Conservation (phyloP, 2,329 filamentous ascomycete genomes). For the Diplodia intermedia region DNA sequence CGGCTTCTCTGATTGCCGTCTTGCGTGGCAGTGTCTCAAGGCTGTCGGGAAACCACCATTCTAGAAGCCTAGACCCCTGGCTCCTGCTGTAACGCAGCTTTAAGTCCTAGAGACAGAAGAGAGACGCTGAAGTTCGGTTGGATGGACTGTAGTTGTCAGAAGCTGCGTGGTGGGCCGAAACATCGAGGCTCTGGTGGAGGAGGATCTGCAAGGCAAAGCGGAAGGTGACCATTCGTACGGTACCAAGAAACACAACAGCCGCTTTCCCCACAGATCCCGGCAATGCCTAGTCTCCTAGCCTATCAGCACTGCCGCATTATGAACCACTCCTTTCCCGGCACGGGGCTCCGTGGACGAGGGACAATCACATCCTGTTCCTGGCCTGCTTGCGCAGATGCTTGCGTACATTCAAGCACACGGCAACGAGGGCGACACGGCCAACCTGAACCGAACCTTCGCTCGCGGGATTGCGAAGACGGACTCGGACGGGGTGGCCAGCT, state of each 20-base stretch:
- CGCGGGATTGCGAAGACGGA: slow-evolving; percentile 58
- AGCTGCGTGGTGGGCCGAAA: not conserved
- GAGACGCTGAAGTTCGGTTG: not conserved
- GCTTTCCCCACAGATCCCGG: not conserved
- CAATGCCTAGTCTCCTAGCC: not conserved
- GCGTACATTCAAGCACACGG: slow-evolving; percentile 40
- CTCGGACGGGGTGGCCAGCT: slow-evolving; percentile 56
- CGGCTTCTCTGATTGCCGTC: not conserved
- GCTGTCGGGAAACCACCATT: not conserved
- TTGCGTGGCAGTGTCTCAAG: not conserved
- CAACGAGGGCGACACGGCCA: slow-evolving; percentile 44
- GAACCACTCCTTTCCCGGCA: not conserved
- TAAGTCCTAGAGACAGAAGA: not conserved
- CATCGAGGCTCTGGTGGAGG: no score
- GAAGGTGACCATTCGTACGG: not conserved
- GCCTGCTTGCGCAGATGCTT: slow-evolving; percentile 3
- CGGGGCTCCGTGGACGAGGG: not conserved
- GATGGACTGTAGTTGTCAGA: not conserved
- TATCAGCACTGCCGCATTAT: slow-evolving; percentile 1
- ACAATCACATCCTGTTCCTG: slow-evolving; percentile 23
- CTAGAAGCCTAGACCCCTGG: not conserved
- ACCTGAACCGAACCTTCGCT: slow-evolving; percentile 50
- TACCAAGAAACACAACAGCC: not conserved
- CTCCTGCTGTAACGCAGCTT: not conserved
- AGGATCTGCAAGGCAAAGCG: not conserved